Base-by-base conservation (phyloP, 2,329 filamentous ascomycete genomes). In the Xylaria sp. region DNA sequence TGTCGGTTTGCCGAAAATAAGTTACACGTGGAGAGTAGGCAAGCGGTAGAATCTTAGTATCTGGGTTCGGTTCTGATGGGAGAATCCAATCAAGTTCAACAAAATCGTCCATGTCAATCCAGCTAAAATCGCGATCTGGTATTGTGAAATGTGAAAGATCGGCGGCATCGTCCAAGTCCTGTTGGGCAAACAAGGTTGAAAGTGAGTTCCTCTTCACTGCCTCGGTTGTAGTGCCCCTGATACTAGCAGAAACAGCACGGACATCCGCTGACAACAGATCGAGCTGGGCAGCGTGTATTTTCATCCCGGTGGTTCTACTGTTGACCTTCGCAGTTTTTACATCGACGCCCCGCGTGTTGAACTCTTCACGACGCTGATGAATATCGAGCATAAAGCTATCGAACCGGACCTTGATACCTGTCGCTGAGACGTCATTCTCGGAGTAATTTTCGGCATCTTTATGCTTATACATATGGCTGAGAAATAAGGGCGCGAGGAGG, bases 81-180 rank as follows among this genome's bases (percentile, higher is more conserved):
- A 97, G 79, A 57, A 97, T 94, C 94, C 94, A 98, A 74, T 97
- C 96, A 21, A 99, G 81, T 76, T 99, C 95, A 31, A 99, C 94
- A 77, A 99, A 99, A 75, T 99, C 95, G 74, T 99, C 95, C 93
- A 99, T 98, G 73, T 99, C 95, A 66, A 99, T 94, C 95, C 95
- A 99, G 58, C 90, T 93, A 69, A 93, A 89, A 72, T 99, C 95
- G 57, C 96, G 92, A 75, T 99, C 95, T 0, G 95, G 94, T 52
- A 99, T 99, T 0, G 89, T 94, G 74, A 99, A 99, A 56, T 90
- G 89, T 0, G 94, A 96, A 52, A 97, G 82, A 74, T 94, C 90
- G 2, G 86, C 86, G 7, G 85, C 84, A 8, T 84, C 83, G 3
- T 80, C 79, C 25, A 60, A 37, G 15, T 87, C 84, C 54, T 84